A percentile compares a stretch with the other conserved stretches of the same genome.
Evolutionary conservation across 2,329 filamentous ascomycete species (phyloP).

Genomic region (Sclerotinia spermophila): DNA sequence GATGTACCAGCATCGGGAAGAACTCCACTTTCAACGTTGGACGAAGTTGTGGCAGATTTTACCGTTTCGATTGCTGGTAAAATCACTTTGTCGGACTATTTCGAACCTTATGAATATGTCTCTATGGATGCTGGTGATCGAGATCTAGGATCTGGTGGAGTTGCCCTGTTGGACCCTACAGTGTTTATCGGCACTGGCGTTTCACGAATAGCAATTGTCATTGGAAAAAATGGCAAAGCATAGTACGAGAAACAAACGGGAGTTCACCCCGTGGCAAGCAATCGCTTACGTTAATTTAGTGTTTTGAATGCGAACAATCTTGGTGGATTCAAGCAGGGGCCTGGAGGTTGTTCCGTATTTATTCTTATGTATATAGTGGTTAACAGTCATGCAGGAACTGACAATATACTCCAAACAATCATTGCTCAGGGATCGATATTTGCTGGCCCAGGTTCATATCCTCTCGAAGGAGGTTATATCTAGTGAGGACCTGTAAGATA

Average conservation of each 20-base stretch:
- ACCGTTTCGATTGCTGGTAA: slow-evolving; percentile 44
- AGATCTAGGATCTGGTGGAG: slow-evolving; percentile 46
- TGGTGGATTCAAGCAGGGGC: slow-evolving; percentile 42
- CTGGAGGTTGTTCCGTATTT: slow-evolving; percentile 35
- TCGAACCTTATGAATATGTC: slow-evolving; percentile 50
- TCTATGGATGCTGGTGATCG: slow-evolving; percentile 48
- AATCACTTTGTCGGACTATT: slow-evolving; percentile 46
- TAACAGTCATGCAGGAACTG: slow-evolving; percentile 18
- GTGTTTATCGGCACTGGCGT: slow-evolving; percentile 1
- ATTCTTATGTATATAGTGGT: background rate
- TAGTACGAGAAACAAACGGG: slow-evolving; percentile 32
- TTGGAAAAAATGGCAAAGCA: slow-evolving; percentile 42
- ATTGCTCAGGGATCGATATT: slow-evolving; percentile 45
- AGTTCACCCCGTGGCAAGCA: no score
- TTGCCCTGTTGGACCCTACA: slow-evolving; percentile 40
- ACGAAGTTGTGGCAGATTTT: slow-evolving; percentile 49
- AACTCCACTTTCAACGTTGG: slow-evolving; percentile 44
- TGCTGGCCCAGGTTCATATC: slow-evolving; percentile 39
- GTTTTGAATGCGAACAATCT: slow-evolving; percentile 41
- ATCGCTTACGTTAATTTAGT: background rate
- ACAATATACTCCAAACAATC: slow-evolving; percentile 39
- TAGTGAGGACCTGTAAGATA: background rate
- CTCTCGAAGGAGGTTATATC: slow-evolving; percentile 39
- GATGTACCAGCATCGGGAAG: slow-evolving; percentile 35
- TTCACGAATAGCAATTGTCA: slow-evolving; percentile 1